A percentile compares a stretch with the other conserved stretches of the same genome.
These are phyloP conservation scores for Apiotrichum gamsii DNA, from an alignment of 1,284 basidiomycete genomes.

Conservation along the genomic window DNA sequence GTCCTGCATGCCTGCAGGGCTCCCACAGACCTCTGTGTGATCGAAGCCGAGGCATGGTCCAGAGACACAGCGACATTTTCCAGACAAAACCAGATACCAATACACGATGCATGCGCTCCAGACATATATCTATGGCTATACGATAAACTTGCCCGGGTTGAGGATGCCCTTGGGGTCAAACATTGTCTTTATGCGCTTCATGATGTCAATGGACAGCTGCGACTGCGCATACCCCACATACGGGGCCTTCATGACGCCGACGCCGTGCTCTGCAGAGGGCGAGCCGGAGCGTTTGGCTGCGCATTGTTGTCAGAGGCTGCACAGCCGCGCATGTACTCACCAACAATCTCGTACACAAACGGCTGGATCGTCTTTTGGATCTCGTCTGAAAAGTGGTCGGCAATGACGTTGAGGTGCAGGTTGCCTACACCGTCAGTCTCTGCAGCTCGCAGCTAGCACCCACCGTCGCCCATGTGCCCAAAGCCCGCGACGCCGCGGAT, in stretches of 20 bases:
- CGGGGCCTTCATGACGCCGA: constrained; percentile 86
- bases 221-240: constrained; percentile 86
- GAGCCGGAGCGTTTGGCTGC: too few relatives aligned
- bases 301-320: too few relatives aligned
- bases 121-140: not conserved
- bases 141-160: constrained; percentile 51
- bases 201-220: constrained; percentile 69
- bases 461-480: constrained; percentile 93
- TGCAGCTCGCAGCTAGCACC: constrained; percentile 26
- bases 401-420: constrained; percentile 90
- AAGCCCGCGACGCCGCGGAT: constrained; percentile 84
- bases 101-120: too few relatives aligned
- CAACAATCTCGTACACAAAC: constrained; percentile 87
- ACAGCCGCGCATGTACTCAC: constrained; percentile 44
- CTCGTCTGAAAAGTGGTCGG: constrained; percentile 71
- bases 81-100: too few relatives aligned
- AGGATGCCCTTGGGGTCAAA: constrained; percentile 90
- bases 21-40: too few relatives aligned
- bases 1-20: too few relatives aligned
- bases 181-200: constrained; percentile 83
- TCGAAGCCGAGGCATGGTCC: too few relatives aligned
- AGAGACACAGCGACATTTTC: too few relatives aligned
- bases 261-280: constrained; percentile 95
- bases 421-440: constrained; percentile 59
- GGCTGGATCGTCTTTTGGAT: constrained; percentile 86